Evolutionary conservation across 352 stramenopile genomes (phyloP).

Genomic region (Globisporangium megalacanthum): DNA sequence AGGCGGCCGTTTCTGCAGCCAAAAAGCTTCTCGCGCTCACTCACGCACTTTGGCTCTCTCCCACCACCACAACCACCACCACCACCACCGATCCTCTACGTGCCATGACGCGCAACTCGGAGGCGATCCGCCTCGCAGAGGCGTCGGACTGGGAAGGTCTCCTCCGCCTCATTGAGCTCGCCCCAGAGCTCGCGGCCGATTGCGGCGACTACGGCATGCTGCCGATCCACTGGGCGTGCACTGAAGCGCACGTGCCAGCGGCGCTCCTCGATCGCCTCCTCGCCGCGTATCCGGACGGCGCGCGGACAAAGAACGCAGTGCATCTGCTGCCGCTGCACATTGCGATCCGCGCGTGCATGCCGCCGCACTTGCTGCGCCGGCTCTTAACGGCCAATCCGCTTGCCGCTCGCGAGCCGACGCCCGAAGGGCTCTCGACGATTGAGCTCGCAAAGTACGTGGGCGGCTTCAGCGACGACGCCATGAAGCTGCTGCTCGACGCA

Average conservation of each 20-base stretch:
- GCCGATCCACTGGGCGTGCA: constrained; percentile 80
- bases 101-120: constrained; percentile 28
- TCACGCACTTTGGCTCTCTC: neutral
- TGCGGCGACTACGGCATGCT: constrained; percentile 77
- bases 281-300: constrained; percentile 51
- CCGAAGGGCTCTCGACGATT: constrained; percentile 40
- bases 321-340: constrained; percentile 74
- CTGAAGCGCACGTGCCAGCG: constrained; percentile 52
- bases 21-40: neutral
- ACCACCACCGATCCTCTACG: no score
- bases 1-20: no score
- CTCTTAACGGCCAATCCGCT: constrained; percentile 52
- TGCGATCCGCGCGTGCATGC: constrained; percentile 53
- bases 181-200: constrained; percentile 37
- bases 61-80: neutral
- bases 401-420: constrained; percentile 35
- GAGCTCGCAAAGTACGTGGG: constrained; percentile 44
- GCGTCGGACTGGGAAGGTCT: constrained; percentile 73
- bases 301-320: constrained; percentile 53
- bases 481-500: constrained; percentile 38
- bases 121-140: constrained; percentile 72
- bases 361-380: constrained; percentile 39
- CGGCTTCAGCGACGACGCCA: constrained; percentile 34
- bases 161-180: constrained; percentile 52
- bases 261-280: constrained; percentile 59